Conservation (phyloP, 1,139 yeast species). For the Pichia sp. region DNA sequence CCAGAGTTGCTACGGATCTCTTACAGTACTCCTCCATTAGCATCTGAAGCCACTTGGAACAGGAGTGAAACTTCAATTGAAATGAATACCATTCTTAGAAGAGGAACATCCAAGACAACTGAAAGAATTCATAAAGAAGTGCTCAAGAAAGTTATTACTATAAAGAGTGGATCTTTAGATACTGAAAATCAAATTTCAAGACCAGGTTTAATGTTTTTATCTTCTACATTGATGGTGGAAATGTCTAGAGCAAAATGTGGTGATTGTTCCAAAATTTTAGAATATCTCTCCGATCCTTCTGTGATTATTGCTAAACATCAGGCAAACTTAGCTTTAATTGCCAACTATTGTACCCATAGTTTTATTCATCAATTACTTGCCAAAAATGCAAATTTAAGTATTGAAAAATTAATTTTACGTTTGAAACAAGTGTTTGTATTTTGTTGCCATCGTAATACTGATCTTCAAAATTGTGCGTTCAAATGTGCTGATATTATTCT, state of each 20-base stretch:
- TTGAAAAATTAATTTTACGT: slow-evolving; percentile 62
- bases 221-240: slow-evolving; percentile 77
- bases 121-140: slow-evolving; percentile 68
- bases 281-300: slow-evolving; percentile 83
- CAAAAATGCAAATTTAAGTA: slow-evolving; percentile 37
- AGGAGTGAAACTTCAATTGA: slow-evolving; percentile 89
- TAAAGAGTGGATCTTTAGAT: slow-evolving; percentile 14
- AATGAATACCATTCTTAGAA: slow-evolving; percentile 79
- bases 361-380: slow-evolving; percentile 35
- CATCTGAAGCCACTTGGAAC: slow-evolving; percentile 78
- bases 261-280: slow-evolving; percentile 64
- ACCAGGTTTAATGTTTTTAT: slow-evolving; percentile 80
- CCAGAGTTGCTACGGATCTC: slow-evolving; percentile 65
- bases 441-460: slow-evolving; percentile 72
- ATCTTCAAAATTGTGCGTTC: slow-evolving; percentile 74
- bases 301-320: slow-evolving; percentile 67
- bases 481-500: slow-evolving; percentile 70
- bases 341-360: slow-evolving; percentile 51
- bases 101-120: slow-evolving; percentile 82
- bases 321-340: slow-evolving; percentile 57
- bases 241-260: slow-evolving; percentile 73
- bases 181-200: slow-evolving; percentile 52
- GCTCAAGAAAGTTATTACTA: slow-evolving; percentile 20
- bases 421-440: slow-evolving; percentile 58
- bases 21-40: slow-evolving; percentile 83